Evolutionary conservation across 2,329 filamentous ascomycete genomes (phyloP).

Genomic region (Pseudogymnoascus sp.): DNA sequence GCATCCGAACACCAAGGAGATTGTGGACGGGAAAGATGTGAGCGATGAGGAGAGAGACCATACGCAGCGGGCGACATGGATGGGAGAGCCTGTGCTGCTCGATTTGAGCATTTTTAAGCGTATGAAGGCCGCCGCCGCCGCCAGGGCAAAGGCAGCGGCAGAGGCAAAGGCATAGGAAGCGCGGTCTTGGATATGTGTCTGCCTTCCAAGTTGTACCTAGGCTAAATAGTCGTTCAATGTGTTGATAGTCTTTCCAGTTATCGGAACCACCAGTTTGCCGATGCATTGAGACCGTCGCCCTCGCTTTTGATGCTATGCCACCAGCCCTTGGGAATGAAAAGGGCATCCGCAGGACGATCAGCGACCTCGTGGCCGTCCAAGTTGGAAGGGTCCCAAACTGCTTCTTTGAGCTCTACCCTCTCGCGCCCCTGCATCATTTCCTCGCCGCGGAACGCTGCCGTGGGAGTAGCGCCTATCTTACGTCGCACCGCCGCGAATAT

Average conservation of each 20-base stretch:
- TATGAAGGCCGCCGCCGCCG: constrained; percentile 4
- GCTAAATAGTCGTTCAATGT: neutral
- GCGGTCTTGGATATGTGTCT: neutral
- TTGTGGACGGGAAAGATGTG: constrained; percentile 37
- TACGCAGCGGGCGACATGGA: constrained; percentile 57
- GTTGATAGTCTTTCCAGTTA: constrained; percentile 32
- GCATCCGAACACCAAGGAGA: constrained; percentile 64
- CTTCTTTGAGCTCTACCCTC: constrained; percentile 56
- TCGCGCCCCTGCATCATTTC: constrained; percentile 91
- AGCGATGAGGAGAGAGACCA: constrained; percentile 26
- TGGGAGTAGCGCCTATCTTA: constrained; percentile 34
- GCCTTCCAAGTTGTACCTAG: neutral
- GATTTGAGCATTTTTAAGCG: constrained; percentile 46
- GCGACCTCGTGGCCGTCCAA: constrained; percentile 32
- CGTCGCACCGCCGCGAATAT: constrained; percentile 53
- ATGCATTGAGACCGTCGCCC: constrained; percentile 36
- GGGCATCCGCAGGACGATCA: constrained; percentile 58
- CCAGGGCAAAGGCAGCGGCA: neutral
- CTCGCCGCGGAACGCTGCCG: constrained; percentile 52
- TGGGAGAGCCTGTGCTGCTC: constrained; percentile 60
- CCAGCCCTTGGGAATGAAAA: constrained; percentile 79
- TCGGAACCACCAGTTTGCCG: constrained; percentile 71
- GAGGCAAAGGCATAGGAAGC: neutral
- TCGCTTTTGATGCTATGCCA: constrained; percentile 76
- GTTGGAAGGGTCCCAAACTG: constrained; percentile 55